Evolutionary conservation across 345 rosid species (phyloP).

Genomic region (Viola odorata): DNA sequence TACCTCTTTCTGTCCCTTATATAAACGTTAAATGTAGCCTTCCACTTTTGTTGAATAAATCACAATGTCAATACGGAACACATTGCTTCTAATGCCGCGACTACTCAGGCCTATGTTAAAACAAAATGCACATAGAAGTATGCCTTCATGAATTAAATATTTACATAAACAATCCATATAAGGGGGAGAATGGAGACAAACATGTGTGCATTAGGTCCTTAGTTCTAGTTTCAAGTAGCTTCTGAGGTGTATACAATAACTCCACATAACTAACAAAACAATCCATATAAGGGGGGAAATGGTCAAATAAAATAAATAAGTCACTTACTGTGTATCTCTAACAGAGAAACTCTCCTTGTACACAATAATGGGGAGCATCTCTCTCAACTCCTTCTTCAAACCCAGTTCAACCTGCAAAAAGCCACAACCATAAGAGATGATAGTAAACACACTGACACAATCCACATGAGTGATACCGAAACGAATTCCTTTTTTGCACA

Average conservation of each 20-base stretch:
- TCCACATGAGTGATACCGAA: too few species aligned
- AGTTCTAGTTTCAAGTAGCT: background rate
- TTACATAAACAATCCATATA: background rate
- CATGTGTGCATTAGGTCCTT: background rate
- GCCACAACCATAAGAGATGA: conserved; percentile 4
- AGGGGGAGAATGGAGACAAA: too few species aligned
- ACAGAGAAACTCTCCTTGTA: conserved; percentile 77
- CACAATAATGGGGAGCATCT: conserved; percentile 80
- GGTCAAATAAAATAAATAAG: conserved; percentile 5
- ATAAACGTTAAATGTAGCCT: too few species aligned
- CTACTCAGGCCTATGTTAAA: too few species aligned
- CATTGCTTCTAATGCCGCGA: too few species aligned
- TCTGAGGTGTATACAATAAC: background rate
- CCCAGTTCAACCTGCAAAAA: conserved; percentile 59
- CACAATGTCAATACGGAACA: too few species aligned
- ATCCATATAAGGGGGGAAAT: background rate
- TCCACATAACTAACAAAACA: background rate
- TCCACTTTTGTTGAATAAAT: too few species aligned
- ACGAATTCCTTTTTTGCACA: too few species aligned
- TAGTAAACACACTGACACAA: too few species aligned
- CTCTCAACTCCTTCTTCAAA: conserved; percentile 76
- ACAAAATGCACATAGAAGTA: too few species aligned
- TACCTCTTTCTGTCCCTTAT: too few species aligned
- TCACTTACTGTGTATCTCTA: conserved; percentile 65
- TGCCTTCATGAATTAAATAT: too few species aligned